Conservation (phyloP, 352 stramenopile genomes). For the Stramenopiles sp. region DNA sequence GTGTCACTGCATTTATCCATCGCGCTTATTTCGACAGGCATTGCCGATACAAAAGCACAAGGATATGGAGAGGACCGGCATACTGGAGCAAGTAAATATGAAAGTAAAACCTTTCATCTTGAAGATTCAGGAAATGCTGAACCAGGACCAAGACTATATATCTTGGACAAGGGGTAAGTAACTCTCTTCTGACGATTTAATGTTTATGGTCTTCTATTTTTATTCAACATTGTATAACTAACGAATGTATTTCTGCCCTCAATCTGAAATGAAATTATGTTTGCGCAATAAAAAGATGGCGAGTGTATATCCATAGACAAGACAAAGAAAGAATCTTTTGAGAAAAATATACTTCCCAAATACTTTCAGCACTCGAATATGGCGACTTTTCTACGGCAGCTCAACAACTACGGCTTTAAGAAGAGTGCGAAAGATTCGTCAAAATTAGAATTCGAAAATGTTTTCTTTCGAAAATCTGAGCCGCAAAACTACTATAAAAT, state of each 20-base stretch:
- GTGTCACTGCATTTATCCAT: no score
- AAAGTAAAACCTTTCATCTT: not conserved
- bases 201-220: not conserved
- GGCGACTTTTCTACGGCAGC: not conserved
- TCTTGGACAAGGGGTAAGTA: not conserved
- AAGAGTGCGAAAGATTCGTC: not conserved
- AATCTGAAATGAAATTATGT: not conserved
- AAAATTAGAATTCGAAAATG: not conserved
- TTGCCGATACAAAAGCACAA: no score
- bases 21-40: no score
- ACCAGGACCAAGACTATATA: not conserved
- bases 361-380: not conserved
- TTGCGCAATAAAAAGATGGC: not conserved
- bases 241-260: not conserved
- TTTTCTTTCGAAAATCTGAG: not conserved
- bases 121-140: not conserved
- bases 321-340: not conserved
- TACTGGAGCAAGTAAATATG: no score
- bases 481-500: not conserved
- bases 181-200: not conserved
- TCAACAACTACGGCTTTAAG: not conserved
- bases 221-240: not conserved
- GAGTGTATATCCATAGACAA: not conserved
- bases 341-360: not conserved
- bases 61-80: no score